Conservation (phyloP, 371 early-diverging fungal species). For the Syncephalastrum sp. region DNA sequence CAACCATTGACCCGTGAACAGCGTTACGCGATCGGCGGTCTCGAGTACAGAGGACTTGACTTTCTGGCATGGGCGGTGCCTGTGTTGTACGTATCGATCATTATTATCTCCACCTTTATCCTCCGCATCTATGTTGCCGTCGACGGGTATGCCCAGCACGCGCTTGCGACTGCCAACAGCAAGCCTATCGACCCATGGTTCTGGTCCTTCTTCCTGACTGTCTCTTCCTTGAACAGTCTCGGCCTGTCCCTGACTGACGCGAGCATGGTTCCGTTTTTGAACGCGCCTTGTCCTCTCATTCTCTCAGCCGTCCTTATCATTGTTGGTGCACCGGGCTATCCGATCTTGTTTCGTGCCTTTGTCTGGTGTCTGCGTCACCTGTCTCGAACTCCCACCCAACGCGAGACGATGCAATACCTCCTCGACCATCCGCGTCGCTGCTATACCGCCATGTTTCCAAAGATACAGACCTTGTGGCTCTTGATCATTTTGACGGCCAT, state of each 20-base stretch:
- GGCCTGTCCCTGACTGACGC: constrained; percentile 11
- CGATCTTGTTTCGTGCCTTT: constrained; percentile 14
- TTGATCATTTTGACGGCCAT: constrained; percentile 16
- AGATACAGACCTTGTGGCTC: constrained; percentile 20
- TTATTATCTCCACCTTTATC: constrained; percentile 25
- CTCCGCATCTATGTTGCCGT: constrained; percentile 37
- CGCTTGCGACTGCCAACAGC: constrained; percentile 14
- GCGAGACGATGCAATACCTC: constrained; percentile 16
- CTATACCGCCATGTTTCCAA: constrained; percentile 18
- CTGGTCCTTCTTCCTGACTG: constrained; percentile 15
- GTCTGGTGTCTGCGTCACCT: constrained; percentile 14
- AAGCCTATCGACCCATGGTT: constrained; percentile 18
- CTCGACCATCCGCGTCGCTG: constrained; percentile 24
- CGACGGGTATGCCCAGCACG: constrained; percentile 27
- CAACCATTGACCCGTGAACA: constrained; percentile 31
- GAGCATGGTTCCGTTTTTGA: constrained; percentile 19
- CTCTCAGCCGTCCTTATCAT: constrained; percentile 11
- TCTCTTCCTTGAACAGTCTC: constrained; percentile 18
- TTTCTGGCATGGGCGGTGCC: constrained; percentile 32
- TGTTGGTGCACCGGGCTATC: constrained; percentile 16
- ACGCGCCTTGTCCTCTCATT: constrained; percentile 13
- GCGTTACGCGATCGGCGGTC: constrained; percentile 37
- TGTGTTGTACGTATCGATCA: constrained; percentile 25
- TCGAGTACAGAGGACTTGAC: constrained; percentile 39
- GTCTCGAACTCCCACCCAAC: not conserved